Percentiles rank a stretch among this genome's conserved stretches.
Conservation (phyloP, 257 asterid genomes). For the Solanum sejunctum region DNA sequence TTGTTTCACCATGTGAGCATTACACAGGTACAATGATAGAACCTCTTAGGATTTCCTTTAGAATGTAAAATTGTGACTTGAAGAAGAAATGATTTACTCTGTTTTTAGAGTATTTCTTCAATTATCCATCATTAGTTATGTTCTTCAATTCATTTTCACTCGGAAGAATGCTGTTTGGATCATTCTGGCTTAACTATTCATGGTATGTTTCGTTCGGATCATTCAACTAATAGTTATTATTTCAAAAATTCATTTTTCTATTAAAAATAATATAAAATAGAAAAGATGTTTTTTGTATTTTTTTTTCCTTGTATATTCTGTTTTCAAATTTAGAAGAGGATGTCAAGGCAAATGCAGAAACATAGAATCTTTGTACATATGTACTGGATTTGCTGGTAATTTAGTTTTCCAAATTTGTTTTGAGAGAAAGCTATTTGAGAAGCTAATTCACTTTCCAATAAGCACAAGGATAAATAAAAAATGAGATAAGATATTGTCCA, state of each 20-base stretch:
- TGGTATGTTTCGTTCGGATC: slow-evolving; percentile 25
- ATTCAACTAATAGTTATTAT: neutral
- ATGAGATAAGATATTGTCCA: slow-evolving; percentile 30
- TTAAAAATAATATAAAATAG: no score
- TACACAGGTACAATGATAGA: neutral
- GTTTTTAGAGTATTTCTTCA: slow-evolving; percentile 81
- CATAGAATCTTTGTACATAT: neutral
- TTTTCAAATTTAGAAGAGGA: neutral
- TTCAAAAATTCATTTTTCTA: no score
- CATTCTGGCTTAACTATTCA: slow-evolving; percentile 75
- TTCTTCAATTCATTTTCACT: slow-evolving; percentile 69
- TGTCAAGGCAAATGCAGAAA: neutral
- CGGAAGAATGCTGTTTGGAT: slow-evolving; percentile 60
- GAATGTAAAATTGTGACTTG: slow-evolving; percentile 40
- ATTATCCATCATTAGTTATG: slow-evolving; percentile 73
- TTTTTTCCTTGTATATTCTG: neutral
- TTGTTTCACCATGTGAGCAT: neutral
- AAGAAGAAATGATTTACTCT: slow-evolving; percentile 62
- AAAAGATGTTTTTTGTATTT: neutral
- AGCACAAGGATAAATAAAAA: neutral
- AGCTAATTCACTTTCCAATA: slow-evolving; percentile 14
- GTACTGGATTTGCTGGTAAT: neutral
- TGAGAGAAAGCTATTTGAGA: neutral
- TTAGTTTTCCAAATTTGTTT: neutral
- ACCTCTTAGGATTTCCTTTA: neutral